Evolutionary conservation across 192 early-diverging fungal species (phyloP).

Genomic region (Entomortierella beljakovae): DNA sequence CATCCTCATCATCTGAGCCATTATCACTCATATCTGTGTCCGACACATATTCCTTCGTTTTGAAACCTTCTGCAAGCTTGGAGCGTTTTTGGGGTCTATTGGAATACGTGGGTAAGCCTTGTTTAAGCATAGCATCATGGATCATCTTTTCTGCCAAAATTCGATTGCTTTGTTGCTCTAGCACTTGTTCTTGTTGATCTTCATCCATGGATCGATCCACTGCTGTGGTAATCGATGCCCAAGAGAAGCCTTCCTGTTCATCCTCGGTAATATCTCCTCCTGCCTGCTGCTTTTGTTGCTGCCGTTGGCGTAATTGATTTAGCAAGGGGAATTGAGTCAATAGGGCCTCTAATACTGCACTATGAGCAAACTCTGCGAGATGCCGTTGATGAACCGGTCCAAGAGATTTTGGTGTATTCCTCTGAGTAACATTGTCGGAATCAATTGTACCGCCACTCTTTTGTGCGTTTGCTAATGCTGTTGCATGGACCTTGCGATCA

Average conservation of each 20-base stretch:
- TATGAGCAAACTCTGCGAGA: neutral
- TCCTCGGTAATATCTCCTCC: neutral
- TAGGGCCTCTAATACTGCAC: constrained; percentile 1
- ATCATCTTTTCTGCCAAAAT: constrained; percentile 20
- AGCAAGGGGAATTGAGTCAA: constrained; percentile 5
- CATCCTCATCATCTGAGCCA: constrained; percentile 14
- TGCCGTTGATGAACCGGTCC: neutral
- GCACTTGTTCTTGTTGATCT: neutral
- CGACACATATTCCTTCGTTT: neutral
- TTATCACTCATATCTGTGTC: constrained; percentile 2
- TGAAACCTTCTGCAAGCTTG: neutral
- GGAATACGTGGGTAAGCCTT: neutral
- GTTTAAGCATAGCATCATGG: neutral
- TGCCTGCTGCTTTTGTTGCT: neutral
- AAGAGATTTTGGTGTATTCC: neutral
- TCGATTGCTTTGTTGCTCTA: constrained; percentile 2
- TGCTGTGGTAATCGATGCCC: neutral
- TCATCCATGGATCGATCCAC: neutral
- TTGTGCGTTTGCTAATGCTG: neutral
- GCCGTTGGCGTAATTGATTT: neutral
- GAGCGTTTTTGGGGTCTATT: neutral
- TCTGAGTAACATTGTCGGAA: neutral
- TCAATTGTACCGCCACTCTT: neutral
- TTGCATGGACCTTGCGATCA: neutral
- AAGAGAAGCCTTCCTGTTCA: neutral